A percentile compares a stretch with the other conserved stretches of the same genome.
Evolutionary conservation across 371 early-diverging fungal genomes (phyloP).

Genomic region (Mortierella sp.): DNA sequence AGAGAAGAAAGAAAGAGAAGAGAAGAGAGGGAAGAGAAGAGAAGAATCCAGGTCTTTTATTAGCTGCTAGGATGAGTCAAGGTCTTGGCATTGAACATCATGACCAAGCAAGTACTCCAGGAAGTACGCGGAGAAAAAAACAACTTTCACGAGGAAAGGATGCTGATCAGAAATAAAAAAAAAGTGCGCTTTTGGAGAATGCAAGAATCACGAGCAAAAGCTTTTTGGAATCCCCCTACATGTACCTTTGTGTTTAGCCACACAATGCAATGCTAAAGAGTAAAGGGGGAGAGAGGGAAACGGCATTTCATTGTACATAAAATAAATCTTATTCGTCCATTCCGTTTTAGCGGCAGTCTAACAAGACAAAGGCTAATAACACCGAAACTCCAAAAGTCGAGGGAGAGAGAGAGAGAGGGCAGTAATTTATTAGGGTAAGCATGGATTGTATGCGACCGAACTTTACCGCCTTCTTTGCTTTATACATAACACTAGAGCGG

Average conservation of each 20-base stretch:
- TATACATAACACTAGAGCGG: too few relatives aligned
- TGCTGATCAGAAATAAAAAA: not conserved
- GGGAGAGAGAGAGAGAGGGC: too few relatives aligned
- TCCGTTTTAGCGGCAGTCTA: too few relatives aligned
- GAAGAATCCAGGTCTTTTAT: not conserved
- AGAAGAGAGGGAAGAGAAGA: not conserved
- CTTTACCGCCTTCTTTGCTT: too few relatives aligned
- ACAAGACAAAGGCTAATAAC: not conserved
- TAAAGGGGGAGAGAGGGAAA: not conserved
- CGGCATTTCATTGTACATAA: not conserved
- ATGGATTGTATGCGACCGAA: not conserved
- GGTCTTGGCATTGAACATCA: not conserved
- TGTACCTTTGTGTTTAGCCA: not conserved
- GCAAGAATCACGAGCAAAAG: not conserved
- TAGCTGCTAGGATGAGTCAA: not conserved
- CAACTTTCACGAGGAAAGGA: not conserved
- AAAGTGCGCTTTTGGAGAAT: not conserved
- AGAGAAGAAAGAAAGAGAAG: not conserved
- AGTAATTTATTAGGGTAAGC: not conserved
- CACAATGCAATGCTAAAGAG: not conserved
- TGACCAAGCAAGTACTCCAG: not conserved
- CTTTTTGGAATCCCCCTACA: not conserved
- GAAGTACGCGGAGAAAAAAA: not conserved
- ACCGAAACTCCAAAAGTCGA: slow-evolving; percentile 5
- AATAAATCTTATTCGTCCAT: too few relatives aligned